A percentile compares a stretch with the other conserved stretches of the same genome.
phyloP scores from a whole-genome alignment of 345 rosid genomes.

The Citrus hindsii region DNA sequence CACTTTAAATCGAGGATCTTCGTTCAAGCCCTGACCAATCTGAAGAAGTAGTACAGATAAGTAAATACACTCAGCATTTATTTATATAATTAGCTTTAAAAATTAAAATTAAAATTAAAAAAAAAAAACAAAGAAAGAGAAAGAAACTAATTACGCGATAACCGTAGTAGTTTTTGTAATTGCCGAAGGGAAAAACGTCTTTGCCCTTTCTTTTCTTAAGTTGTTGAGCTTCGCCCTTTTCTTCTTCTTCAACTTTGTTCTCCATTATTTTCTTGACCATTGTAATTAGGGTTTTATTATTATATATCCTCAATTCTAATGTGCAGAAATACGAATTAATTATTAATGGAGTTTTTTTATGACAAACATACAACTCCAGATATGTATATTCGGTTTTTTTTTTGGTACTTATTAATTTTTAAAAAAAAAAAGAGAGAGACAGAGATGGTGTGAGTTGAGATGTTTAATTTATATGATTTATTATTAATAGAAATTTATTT shows the following conservation, averaged over 20 bases:
- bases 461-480: no score
- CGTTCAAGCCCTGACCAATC: constrained; percentile 62
- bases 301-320: not conserved
- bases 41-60: constrained; percentile 14
- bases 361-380: not conserved
- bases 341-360: not conserved
- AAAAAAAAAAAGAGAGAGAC: no score
- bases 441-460: no score
- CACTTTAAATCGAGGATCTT: constrained; percentile 83
- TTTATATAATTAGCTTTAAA: no score
- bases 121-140: not conserved
- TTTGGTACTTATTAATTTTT: no score
- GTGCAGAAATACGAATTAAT: not conserved
- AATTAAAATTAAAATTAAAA: not conserved
- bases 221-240: constrained; percentile 1
- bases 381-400: no score
- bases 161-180: constrained; percentile 86
- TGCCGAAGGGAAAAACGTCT: constrained; percentile 65
- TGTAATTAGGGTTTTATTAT: not conserved
- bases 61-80: no score
- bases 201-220: constrained; percentile 44
- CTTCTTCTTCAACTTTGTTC: not conserved
- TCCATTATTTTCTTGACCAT: not conserved
- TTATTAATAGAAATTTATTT: no score
- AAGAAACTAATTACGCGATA: constrained; percentile 56